phyloP scores from a whole-genome alignment of 23 red algal genomes.

The Agarophyton chilense region DNA sequence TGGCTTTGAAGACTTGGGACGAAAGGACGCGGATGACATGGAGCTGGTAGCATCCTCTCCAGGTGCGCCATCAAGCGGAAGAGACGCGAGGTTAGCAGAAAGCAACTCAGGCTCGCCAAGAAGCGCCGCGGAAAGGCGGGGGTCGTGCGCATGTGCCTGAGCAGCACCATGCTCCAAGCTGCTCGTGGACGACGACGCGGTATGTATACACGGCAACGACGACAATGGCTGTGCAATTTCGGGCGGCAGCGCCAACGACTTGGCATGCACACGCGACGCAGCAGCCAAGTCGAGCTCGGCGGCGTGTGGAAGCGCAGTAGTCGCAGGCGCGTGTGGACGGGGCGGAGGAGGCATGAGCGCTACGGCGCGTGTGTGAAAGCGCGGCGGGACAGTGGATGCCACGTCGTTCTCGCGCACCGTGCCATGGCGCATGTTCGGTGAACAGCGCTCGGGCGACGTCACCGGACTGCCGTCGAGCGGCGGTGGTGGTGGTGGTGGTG shows the following conservation, averaged over 20 bases:
- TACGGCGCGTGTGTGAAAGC: background rate
- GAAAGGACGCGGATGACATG: conserved; percentile 7
- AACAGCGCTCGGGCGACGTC: conserved; percentile 35
- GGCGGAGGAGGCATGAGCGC: no score
- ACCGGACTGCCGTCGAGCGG: conserved; percentile 16
- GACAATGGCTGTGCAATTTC: background rate
- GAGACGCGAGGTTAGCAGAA: background rate
- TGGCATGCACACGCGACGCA: no score
- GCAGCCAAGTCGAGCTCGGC: no score
- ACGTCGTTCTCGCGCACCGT: background rate
- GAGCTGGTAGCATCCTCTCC: background rate
- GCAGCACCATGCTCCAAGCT: background rate
- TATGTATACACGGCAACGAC: background rate
- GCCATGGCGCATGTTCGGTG: background rate
- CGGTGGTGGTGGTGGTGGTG: no score
- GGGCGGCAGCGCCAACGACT: no score
- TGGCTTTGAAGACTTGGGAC: background rate
- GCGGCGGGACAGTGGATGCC: background rate
- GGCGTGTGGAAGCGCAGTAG: no score
- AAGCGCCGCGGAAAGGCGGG: background rate
- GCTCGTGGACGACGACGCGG: background rate
- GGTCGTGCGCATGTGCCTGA: background rate
- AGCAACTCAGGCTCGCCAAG: background rate
- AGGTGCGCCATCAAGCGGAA: background rate
- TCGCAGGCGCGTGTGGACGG: no score